Evolutionary conservation across 805 yeast genomes (phyloP), one percentile per base, ranked within the genome.

Genomic region (Ogataea ramenticola): DNA sequence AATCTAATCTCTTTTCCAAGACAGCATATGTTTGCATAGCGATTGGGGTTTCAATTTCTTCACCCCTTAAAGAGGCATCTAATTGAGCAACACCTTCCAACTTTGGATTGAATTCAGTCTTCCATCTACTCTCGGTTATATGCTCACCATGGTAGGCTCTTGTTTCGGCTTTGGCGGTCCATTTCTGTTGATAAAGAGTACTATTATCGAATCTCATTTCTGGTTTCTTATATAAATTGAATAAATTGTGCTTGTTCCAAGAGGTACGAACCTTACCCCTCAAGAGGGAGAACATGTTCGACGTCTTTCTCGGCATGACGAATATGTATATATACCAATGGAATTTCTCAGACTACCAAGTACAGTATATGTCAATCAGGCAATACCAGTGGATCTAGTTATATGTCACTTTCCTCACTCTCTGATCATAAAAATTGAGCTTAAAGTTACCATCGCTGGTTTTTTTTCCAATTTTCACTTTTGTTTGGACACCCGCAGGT

Each of bases 111-210:
- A 91, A 90, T 41, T 75, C 63, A 9, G 79, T 66, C 58, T 84
- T 83, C 82, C 89, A 86, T 59, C 90, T 79, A 17, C 77, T 69
- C 62, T 93, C 99, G 1, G 91, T 85, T 44, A 91, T 63, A 61
- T 84, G 87, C 58, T 93, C 98, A 54, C 99, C 99, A 62, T 91
- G 99, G 63, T 91, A 91, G 1, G 91, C 83, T 66, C 99, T 79
- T 8, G 97, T 82, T 60, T 90, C 96, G 60, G 80, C 83, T 64
- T 93, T 91, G 42, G 96, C 82, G 7, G 74, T 67, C 91, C 96
- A 93, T 66, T 89, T 88, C 64, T 91, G 96, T 65, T 87, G 96
- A 66, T 74, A 93, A 46, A 87, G 70, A n/a, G 95, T 79, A 64
- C 77, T 76, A 4, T 79, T 72, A 49, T 71, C 68, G 58, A 75